phyloP scores from a whole-genome alignment of 1,139 yeast species.

The Sugiyamaella neomexicana region DNA sequence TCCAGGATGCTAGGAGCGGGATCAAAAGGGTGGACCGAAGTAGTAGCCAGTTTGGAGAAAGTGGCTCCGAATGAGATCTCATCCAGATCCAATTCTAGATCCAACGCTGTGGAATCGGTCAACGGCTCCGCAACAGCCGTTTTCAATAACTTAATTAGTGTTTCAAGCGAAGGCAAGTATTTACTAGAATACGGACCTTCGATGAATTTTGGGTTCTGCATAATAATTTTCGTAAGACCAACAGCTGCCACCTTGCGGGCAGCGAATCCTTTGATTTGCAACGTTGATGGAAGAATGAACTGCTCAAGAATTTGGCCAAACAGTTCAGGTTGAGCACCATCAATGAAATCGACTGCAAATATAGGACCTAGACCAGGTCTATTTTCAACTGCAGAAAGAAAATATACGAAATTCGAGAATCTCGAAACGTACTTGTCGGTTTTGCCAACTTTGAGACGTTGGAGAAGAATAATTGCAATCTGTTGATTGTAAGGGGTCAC shows the following conservation, averaged over 20 bases:
- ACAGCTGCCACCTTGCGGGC: slow-evolving; percentile 76
- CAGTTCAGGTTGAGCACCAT: slow-evolving; percentile 59
- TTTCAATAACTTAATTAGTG: slow-evolving; percentile 49
- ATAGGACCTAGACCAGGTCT: slow-evolving; percentile 46
- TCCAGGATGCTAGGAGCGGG: slow-evolving; percentile 57
- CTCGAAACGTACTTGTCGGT: slow-evolving; percentile 76
- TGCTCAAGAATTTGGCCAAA: slow-evolving; percentile 64
- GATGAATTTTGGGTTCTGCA: slow-evolving; percentile 42
- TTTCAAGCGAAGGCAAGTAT: slow-evolving; percentile 53
- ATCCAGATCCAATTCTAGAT: slow-evolving; percentile 58
- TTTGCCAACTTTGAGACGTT: slow-evolving; percentile 75
- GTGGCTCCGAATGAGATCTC: slow-evolving; percentile 80
- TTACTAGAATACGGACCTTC: slow-evolving; percentile 47
- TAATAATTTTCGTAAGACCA: slow-evolving; percentile 66
- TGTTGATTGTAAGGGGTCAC: slow-evolving; percentile 64
- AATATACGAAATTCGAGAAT: slow-evolving; percentile 60
- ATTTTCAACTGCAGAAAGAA: slow-evolving; percentile 54
- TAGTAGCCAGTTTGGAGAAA: slow-evolving; percentile 69
- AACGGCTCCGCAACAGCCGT: slow-evolving; percentile 38
- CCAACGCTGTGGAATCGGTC: slow-evolving; percentile 34
- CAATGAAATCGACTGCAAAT: slow-evolving; percentile 58
- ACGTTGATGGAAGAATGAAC: slow-evolving; percentile 68
- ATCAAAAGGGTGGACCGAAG: slow-evolving; percentile 62
- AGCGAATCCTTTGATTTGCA: slow-evolving; percentile 61
- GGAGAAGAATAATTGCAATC: slow-evolving; percentile 71